Base-by-base conservation (phyloP, 331 rosid species). In the Rosa hybrid region DNA sequence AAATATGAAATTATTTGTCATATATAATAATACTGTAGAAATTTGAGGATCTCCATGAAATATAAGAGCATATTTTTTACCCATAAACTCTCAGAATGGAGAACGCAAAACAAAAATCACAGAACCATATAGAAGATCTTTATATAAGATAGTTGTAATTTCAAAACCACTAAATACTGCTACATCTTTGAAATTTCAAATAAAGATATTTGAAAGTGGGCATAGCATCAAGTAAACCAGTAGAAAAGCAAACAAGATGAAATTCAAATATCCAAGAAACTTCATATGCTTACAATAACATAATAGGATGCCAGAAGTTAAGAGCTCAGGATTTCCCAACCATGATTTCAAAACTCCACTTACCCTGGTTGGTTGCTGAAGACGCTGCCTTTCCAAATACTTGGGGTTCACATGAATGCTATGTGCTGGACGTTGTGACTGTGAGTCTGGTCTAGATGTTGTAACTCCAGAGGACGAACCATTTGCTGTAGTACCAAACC, bases 351-450 rank as follows among this genome's bases (percentile, higher is more conserved):
- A 65, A 78, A 78, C 79, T 84, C 83, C 81, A 87, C 94, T 81
- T 78, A 94, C 99, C 93, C 82, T 85, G 81, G 75, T 78, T 25
- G 94, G 89, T 85, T 93, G 99, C 91, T 96, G 97, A 83, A 96
- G 97, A 51, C 91, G 97, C 82, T 96, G 99, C 84, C 95, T 90
- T 88, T 96, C 99, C 80, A 96, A 82, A 87, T 93, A 96, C 82
- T 92, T 90, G 76, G 99, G 99, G 87, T 96, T 93, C 78, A 96
- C 98, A 72, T 96, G 99, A 86, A 96, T 96, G 86, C 99, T 92
- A 81, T 93, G 97, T 60, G 92, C 87, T 0, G 91, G 99, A 64
- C 92, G 95, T 74, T 90, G 96, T 34, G 98, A 82, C 90, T 88
- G 98, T 10, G 95, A 85, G 86, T 96, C 97, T 64, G 89, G 92